Evolutionary conservation across 2,329 filamentous ascomycete species (phyloP).

Genomic region (Polychaeton citri): DNA sequence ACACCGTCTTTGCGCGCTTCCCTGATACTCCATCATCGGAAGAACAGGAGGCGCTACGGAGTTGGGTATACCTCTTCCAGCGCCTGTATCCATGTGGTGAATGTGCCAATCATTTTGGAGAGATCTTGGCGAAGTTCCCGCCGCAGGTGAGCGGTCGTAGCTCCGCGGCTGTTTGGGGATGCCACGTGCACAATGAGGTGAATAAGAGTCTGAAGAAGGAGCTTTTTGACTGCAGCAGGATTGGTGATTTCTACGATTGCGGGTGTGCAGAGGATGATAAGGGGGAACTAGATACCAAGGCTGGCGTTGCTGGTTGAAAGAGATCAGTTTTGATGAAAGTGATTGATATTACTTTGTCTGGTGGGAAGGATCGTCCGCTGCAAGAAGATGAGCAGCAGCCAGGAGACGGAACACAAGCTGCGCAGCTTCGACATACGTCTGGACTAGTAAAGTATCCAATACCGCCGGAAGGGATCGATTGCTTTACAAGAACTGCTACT

Average conservation of each 20-base stretch:
- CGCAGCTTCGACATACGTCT: too few relatives aligned
- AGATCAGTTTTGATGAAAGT: too few relatives aligned
- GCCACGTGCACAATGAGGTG: slow-evolving; percentile 53
- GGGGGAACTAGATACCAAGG: slow-evolving; percentile 7
- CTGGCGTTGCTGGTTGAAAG: too few relatives aligned
- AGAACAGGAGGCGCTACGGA: slow-evolving; percentile 45
- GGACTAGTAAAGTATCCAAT: too few relatives aligned
- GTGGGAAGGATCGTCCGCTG: too few relatives aligned
- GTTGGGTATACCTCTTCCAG: slow-evolving; percentile 51
- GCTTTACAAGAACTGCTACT: too few relatives aligned
- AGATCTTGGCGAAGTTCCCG: slow-evolving; percentile 47
- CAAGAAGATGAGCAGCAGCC: too few relatives aligned
- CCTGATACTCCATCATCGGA: slow-evolving; percentile 49
- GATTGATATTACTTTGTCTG: too few relatives aligned
- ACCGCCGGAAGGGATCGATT: too few relatives aligned
- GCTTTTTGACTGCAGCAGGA: slow-evolving; percentile 49
- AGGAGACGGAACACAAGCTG: too few relatives aligned
- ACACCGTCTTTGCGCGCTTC: slow-evolving; percentile 54
- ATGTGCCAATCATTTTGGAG: slow-evolving; percentile 50
- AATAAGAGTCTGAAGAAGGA: slow-evolving; percentile 49
- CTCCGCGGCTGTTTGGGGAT: slow-evolving; percentile 52
- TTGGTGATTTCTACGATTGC: slow-evolving; percentile 55
- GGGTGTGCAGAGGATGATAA: slow-evolving; percentile 46
- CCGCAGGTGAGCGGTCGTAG: slow-evolving; percentile 50
- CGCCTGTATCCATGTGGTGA: slow-evolving; percentile 54